Evolutionary conservation across 1,284 basidiomycete species (phyloP).

Genomic region (Tilletia indica): DNA sequence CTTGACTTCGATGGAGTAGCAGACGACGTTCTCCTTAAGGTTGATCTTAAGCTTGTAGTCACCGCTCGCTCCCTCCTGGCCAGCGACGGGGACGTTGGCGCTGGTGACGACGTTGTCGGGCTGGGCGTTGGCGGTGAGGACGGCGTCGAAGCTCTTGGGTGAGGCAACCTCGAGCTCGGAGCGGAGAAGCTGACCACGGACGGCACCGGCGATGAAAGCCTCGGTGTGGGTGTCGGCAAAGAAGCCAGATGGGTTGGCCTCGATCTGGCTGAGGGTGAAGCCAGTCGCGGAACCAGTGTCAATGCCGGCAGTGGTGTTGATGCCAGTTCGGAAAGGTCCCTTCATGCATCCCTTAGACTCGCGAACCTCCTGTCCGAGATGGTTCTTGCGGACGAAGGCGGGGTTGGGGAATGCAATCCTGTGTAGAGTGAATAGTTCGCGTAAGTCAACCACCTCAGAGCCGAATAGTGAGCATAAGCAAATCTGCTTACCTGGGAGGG

Average conservation of each 20-base stretch:
- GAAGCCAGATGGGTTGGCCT: constrained; percentile 53
- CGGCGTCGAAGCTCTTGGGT: constrained; percentile 23
- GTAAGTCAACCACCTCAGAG: no score
- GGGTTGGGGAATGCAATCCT: constrained; percentile 57
- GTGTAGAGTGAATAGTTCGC: constrained; percentile 17
- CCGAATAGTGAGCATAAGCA: no score
- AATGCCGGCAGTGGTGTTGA: constrained; percentile 17
- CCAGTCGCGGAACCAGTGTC: constrained; percentile 28
- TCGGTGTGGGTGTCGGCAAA: constrained; percentile 56
- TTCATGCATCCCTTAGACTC: constrained; percentile 40
- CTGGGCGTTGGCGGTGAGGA: constrained; percentile 20
- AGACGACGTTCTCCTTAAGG: constrained; percentile 25
- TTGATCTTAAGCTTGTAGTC: constrained; percentile 27
- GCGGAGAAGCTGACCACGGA: constrained; percentile 53
- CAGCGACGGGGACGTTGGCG: constrained; percentile 14
- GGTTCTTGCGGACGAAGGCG: constrained; percentile 11
- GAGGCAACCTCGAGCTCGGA: constrained; percentile 24
- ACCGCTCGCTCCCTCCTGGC: constrained; percentile 18
- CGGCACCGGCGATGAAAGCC: constrained; percentile 52
- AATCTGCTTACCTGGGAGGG: constrained; percentile 40
- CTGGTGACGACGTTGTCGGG: constrained; percentile 24
- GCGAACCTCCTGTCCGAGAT: constrained; percentile 24
- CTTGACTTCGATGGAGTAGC: constrained; percentile 25
- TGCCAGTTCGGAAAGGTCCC: constrained; percentile 56
- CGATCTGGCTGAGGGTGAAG: constrained; percentile 45